Evolutionary conservation across 257 asterid genomes (phyloP), one percentile per base, ranked within the genome.

Genomic region (Striga asiatica): DNA sequence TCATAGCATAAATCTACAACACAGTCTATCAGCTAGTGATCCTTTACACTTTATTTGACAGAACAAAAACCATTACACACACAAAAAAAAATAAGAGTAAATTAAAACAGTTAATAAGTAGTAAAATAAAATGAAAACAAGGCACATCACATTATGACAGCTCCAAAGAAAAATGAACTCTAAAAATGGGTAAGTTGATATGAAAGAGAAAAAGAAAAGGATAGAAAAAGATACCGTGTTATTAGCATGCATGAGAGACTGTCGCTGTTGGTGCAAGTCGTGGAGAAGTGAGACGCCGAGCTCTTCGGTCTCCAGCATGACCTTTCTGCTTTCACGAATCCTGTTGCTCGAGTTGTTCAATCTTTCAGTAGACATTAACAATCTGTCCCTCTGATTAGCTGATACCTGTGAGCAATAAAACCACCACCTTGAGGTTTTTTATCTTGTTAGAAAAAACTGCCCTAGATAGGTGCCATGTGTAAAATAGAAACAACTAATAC

Each of bases 291-390:
- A 84, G 41, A 88, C 96, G 6, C 93, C 93, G 20, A 88, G 94
- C 68, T 88, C 96, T 78, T 88, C 95, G 0, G 96, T 88, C 73
- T 88, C 95, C 61, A 84, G 80, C 88, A 88, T 84, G 65, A 80
- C 77, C 71, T 69, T 81, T 66, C 94, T 68, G 55, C 96, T 81
- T 8, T 84, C 88, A 52, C 68, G 73, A 58, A 88, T 80, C 76
- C 83, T 71, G 67, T 78, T 78, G 58, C 87, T 76, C 20, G 96
- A 76, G 57, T 31, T 78, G 73, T 84, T 73, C 62, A 84, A 54
- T 69, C 14, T 70, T 47, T 71, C 80, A 13, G 94, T 81, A 49
- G 94, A 76, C 73, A 61, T 57, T 25, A 72, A 16, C 55, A 87
- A 60, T 67, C 94, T 79, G 62, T 74, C 75, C 67, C 76, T 81